Percentiles rank a stretch among this genome's conserved stretches.
Conservation (phyloP, 257 asterid species). For the Solanum sitiens region DNA sequence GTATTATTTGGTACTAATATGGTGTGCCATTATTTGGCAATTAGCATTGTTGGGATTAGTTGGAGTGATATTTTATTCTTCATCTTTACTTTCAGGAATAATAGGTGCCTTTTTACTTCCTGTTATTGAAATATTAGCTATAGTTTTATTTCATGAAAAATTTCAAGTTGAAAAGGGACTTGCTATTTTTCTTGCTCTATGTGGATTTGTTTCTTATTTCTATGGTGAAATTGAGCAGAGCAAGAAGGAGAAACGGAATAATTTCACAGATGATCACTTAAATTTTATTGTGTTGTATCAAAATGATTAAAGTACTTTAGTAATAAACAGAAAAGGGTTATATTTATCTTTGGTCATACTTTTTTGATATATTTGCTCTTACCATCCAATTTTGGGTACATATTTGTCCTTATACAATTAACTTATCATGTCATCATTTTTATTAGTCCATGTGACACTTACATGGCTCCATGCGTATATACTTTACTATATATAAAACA, state of each 20-base stretch:
- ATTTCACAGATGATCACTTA: background rate
- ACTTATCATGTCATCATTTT: too few relatives aligned
- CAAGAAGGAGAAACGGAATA: background rate
- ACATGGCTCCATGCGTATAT: too few relatives aligned
- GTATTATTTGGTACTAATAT: background rate
- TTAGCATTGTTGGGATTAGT: slow-evolving; percentile 11
- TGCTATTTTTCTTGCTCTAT: background rate
- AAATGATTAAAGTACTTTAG: background rate
- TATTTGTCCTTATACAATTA: too few relatives aligned
- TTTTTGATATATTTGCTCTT: too few relatives aligned
- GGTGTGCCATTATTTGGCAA: background rate
- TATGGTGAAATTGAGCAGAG: background rate
- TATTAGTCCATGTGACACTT: too few relatives aligned
- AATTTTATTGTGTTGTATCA: background rate
- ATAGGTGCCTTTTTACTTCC: background rate
- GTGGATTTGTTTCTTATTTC: background rate
- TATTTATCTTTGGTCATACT: too few relatives aligned
- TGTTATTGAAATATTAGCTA: background rate
- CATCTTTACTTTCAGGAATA: background rate
- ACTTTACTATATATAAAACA: too few relatives aligned
- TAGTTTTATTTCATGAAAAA: background rate
- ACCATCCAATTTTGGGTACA: too few relatives aligned
- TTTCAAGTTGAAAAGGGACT: background rate
- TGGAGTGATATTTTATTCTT: background rate
- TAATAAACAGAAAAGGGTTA: too few relatives aligned